Percentiles rank a stretch among this genome's conserved stretches.
phyloP scores from a whole-genome alignment of 257 asterid species.

The Osmanthus fragrans region DNA sequence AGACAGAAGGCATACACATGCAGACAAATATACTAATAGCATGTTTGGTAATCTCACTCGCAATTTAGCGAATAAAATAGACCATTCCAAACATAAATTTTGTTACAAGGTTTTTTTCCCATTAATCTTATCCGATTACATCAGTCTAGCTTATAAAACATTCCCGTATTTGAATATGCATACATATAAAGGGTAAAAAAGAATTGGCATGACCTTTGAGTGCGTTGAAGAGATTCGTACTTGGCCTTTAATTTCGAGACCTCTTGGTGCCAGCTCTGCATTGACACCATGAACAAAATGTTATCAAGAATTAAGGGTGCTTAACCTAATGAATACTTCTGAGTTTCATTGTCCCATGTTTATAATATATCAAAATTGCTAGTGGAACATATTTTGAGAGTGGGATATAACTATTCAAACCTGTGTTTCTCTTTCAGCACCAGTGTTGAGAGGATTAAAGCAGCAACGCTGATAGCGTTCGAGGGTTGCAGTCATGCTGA shows the following conservation, averaged over 20 bases:
- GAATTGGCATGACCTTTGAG: constrained; percentile 59
- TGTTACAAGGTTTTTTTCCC: neutral
- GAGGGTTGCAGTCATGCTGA: constrained; percentile 65
- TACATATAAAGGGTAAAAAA: neutral
- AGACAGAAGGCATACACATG: neutral
- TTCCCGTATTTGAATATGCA: neutral
- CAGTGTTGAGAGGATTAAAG: constrained; percentile 59
- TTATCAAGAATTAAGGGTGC: neutral
- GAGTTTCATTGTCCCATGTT: neutral
- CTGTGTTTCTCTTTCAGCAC: constrained; percentile 70
- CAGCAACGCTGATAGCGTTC: constrained; percentile 87
- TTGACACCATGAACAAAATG: neutral
- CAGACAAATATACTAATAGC: neutral
- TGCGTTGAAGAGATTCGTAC: constrained; percentile 81
- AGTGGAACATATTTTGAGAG: neutral
- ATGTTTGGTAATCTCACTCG: neutral
- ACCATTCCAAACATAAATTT: neutral
- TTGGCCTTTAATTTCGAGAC: constrained; percentile 75
- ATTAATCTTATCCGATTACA: neutral
- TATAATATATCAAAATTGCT: neutral
- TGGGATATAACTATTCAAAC: constrained; percentile 27
- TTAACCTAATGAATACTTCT: neutral
- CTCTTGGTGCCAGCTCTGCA: constrained; percentile 89
- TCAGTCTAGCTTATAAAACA: neutral
- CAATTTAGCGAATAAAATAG: no score